phyloP scores from a whole-genome alignment of 1,284 basidiomycete species.

The Boletus subluridellus region DNA sequence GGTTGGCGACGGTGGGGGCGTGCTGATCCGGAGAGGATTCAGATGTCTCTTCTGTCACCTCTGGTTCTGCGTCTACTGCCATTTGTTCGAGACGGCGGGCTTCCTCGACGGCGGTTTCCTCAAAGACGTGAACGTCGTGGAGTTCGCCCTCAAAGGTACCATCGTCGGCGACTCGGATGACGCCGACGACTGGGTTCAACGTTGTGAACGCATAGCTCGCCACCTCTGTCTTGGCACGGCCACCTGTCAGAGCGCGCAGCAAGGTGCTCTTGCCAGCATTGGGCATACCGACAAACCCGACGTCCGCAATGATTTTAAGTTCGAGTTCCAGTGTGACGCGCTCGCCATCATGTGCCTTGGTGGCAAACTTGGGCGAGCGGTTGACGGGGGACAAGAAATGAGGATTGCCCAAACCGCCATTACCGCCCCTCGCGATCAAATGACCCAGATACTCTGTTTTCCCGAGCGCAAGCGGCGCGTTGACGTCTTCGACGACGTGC shows the following conservation, averaged over 20 bases:
- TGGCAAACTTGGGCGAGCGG: constrained; percentile 78
- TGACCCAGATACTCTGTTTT: constrained; percentile 60
- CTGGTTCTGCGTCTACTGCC: neutral
- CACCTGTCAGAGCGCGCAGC: constrained; percentile 84
- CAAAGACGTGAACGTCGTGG: constrained; percentile 52
- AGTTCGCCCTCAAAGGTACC: constrained; percentile 70
- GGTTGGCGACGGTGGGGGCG: constrained; percentile 1
- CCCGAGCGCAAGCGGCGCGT: constrained; percentile 68
- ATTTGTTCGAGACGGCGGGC: constrained; percentile 36
- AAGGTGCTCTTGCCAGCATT: constrained; percentile 93
- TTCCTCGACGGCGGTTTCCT: constrained; percentile 69
- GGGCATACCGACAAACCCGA: constrained; percentile 94
- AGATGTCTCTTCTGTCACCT: neutral
- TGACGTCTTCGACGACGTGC: constrained; percentile 41
- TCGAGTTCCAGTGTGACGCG: constrained; percentile 84
- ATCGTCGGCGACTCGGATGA: constrained; percentile 80
- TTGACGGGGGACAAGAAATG: constrained; percentile 69
- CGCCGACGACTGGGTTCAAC: constrained; percentile 92
- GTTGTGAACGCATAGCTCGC: constrained; percentile 95
- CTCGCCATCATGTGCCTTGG: constrained; percentile 78
- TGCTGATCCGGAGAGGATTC: constrained; percentile 5
- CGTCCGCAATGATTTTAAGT: constrained; percentile 90
- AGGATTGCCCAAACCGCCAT: constrained; percentile 88
- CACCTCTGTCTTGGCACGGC: constrained; percentile 79
- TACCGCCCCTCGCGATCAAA: constrained; percentile 76